Evolutionary conservation across 345 rosid species (phyloP).

Genomic region (Dipteronia dyeriana): DNA sequence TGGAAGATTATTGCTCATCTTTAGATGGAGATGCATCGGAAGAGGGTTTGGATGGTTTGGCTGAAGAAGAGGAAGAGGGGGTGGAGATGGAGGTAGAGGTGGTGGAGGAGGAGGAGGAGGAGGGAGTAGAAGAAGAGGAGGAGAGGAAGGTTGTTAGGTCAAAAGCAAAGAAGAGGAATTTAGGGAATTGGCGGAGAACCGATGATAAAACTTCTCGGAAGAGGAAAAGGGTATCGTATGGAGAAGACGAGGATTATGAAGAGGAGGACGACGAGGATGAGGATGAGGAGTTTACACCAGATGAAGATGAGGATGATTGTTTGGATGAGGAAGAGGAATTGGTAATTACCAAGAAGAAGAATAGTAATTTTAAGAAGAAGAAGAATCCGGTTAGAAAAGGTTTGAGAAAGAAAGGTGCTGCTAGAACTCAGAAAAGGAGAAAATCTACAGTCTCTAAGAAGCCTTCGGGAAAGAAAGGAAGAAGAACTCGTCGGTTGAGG

Average conservation of each 20-base stretch:
- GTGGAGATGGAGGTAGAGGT: constrained; percentile 40
- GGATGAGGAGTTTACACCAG: constrained; percentile 64
- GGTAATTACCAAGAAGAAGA: constrained; percentile 36
- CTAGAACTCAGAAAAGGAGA: constrained; percentile 42
- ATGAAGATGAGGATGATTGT: constrained; percentile 69
- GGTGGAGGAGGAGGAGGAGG: constrained; percentile 30
- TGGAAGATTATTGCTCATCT: constrained; percentile 52
- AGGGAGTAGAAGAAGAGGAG: constrained; percentile 31
- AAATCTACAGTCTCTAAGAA: constrained; percentile 41
- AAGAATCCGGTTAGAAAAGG: constrained; percentile 37
- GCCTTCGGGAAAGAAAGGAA: constrained; percentile 43
- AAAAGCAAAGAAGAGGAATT: constrained; percentile 34
- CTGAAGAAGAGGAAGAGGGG: constrained; percentile 46
- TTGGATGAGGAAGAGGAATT: constrained; percentile 73
- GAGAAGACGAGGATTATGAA: constrained; percentile 31
- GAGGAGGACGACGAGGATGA: constrained; percentile 49
- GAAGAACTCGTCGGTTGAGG: constrained; percentile 38
- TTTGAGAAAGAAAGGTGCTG: constrained; percentile 36
- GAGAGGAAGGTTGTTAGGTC: constrained; percentile 36
- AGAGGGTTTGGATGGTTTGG: constrained; percentile 41
- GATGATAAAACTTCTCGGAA: constrained; percentile 27
- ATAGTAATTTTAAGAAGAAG: constrained; percentile 19
- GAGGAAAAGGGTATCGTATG: constrained; percentile 25
- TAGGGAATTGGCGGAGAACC: constrained; percentile 30
- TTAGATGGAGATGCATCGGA: constrained; percentile 57